phyloP scores from a whole-genome alignment of 1,139 yeast species.

The Pichia sp. region DNA sequence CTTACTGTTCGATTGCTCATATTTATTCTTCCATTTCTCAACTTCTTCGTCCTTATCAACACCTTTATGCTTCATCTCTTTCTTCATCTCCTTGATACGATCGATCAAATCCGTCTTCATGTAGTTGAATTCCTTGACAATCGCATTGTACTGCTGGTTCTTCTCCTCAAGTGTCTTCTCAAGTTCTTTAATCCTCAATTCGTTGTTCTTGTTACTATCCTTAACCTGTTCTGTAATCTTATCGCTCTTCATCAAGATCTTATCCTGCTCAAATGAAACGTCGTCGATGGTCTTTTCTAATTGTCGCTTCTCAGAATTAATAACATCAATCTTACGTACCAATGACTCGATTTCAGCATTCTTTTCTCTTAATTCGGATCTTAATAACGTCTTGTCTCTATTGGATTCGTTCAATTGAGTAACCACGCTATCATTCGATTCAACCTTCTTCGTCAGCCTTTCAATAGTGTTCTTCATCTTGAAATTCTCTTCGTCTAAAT shows the following conservation, averaged over 20 bases:
- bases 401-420: slow-evolving; percentile 11
- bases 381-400: slow-evolving; percentile 14
- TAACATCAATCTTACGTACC: slow-evolving; percentile 16
- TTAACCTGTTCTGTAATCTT: slow-evolving; percentile 5
- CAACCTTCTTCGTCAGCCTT: neutral
- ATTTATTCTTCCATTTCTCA: slow-evolving; percentile 21
- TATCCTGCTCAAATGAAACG: slow-evolving; percentile 7
- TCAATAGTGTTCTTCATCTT: slow-evolving; percentile 3
- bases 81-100: slow-evolving; percentile 24
- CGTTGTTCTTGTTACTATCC: neutral
- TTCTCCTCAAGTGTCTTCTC: slow-evolving; percentile 9
- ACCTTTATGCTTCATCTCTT: slow-evolving; percentile 20
- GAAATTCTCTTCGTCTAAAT: slow-evolving; percentile 15
- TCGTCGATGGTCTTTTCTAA: neutral
- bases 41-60: slow-evolving; percentile 20
- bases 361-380: slow-evolving; percentile 1
- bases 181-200: slow-evolving; percentile 2
- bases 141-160: slow-evolving; percentile 16
- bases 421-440: slow-evolving; percentile 9
- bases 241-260: slow-evolving; percentile 5
- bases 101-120: slow-evolving; percentile 33
- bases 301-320: slow-evolving; percentile 7
- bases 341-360: slow-evolving; percentile 9
- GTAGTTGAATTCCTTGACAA: slow-evolving; percentile 28
- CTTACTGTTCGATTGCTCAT: slow-evolving; percentile 16